Base-by-base conservation (phyloP, 768 basidiomycete species). In the Auriscalpium microsporum region DNA sequence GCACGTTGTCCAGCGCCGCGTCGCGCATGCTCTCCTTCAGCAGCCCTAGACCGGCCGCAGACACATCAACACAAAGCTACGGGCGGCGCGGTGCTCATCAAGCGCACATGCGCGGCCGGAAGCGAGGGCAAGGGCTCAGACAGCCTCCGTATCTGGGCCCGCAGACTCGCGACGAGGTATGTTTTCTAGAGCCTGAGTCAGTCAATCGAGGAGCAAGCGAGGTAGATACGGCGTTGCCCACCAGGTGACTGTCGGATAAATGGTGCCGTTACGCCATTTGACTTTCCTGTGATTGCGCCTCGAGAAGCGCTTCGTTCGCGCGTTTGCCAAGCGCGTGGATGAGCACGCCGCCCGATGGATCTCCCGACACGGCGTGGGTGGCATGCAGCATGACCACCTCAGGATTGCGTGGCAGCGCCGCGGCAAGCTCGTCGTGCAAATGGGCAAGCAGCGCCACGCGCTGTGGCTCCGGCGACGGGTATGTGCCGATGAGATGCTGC, bases 261-360 rank as follows among this genome's bases (percentile, higher is more conserved):
- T 68, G 64, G 48, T 51, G 48, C 50, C 38, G 49, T 59, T 67
- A 50, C 55, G 53, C 48, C 23, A 5, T 28, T 28, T 28, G 23
- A 48, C 62, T 42, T 48, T 45, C 52, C 45, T 51, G 54, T 48
- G 56, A 50, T 45, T 65, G 50, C 34, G 63, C 59, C 62, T 72
- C 67, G 59, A 78, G 71, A 72, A 87, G 68, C 57, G 74, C 73
- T 36, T 72, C 75, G 57, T 85, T 72, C 28, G 74, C 75, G 21
- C 58, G 60, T 50, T 73, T 76, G 61, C n/a, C n/a, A n/a, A 83
- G 69, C n/a, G 72, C 75, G 53, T 84, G 81, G 8, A 84, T 78
- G 57, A 88, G 75, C 23, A 69, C 68, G 34, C 73, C 73, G 42
- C 81, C 83, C 4, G 69, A 69, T 44, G 75, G 54, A 16, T 68